A percentile compares a stretch with the other conserved stretches of the same genome.
Conservation (phyloP, 106 monocot species). For the Platanthera guangdongensis region DNA sequence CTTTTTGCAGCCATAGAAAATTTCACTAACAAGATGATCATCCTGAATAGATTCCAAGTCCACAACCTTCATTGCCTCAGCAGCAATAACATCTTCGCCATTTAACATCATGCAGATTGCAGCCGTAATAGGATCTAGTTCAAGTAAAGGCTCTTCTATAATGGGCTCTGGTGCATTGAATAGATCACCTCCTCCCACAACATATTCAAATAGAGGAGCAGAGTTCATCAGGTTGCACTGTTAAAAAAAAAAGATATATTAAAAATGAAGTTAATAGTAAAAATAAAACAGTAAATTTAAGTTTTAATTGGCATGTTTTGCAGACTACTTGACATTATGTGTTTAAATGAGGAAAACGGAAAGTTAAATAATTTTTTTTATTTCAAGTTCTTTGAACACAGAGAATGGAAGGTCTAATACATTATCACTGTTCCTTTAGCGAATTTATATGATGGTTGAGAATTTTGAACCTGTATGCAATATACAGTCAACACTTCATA, state of each 20-base stretch:
- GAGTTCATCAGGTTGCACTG: slow-evolving; percentile 9
- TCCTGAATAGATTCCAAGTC: slow-evolving; percentile 47
- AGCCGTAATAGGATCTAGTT: slow-evolving; percentile 45
- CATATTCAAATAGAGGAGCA: slow-evolving; percentile 42
- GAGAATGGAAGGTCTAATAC: not conserved
- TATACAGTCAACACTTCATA: not conserved
- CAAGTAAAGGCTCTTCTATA: slow-evolving; percentile 37
- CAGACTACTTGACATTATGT: not conserved
- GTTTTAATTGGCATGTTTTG: not conserved
- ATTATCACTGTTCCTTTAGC: not conserved
- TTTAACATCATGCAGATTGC: slow-evolving; percentile 58
- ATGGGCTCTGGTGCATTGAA: slow-evolving; percentile 76
- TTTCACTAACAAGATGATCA: slow-evolving; percentile 51
- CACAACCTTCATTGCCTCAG: slow-evolving; percentile 35
- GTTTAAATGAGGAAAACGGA: not conserved
- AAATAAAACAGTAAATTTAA: not conserved
- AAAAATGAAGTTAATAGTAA: not conserved
- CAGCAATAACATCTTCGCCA: slow-evolving; percentile 27
- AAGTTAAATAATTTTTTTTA: not conserved
- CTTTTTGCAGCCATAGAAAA: slow-evolving; percentile 70
- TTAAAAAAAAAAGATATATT: not conserved
- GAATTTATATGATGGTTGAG: not conserved
- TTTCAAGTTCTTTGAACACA: not conserved
- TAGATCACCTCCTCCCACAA: slow-evolving; percentile 57
- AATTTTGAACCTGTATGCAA: not conserved